Evolutionary conservation across 1,284 basidiomycete species (phyloP).

Genomic region (Coriolopsis trogii): DNA sequence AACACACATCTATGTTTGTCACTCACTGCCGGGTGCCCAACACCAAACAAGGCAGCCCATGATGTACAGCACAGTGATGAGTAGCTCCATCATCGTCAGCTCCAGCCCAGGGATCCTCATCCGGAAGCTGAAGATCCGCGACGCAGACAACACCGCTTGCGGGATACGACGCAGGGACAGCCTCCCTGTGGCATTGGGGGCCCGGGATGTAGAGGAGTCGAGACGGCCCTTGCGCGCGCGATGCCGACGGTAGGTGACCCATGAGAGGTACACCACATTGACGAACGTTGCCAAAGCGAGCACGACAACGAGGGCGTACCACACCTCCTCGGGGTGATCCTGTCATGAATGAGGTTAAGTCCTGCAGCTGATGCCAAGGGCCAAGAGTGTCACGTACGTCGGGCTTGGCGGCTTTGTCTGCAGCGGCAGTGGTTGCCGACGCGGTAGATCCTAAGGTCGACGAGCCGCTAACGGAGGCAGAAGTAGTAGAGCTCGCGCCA

Average conservation of each 20-base stretch:
- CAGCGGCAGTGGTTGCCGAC: neutral
- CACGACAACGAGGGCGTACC: conserved; percentile 27
- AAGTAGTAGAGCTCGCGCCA: neutral
- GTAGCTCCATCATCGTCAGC: conserved; percentile 28
- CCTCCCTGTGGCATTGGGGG: neutral
- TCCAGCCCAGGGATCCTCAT: conserved; percentile 30
- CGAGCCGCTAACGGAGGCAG: neutral
- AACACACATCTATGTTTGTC: conserved; percentile 2
- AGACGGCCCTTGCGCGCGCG: neutral
- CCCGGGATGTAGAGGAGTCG: neutral
- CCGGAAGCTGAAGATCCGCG: conserved; percentile 33
- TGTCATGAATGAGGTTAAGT: conserved; percentile 13
- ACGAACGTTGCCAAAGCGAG: conserved; percentile 24
- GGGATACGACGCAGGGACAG: conserved; percentile 25
- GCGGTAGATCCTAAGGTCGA: neutral
- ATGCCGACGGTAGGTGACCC: conserved; percentile 25
- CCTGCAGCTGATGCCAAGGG: neutral
- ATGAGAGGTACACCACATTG: conserved; percentile 26
- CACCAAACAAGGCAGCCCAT: conserved; percentile 31
- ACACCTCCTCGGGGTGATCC: conserved; percentile 29
- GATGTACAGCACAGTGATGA: conserved; percentile 29
- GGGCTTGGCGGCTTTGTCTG: neutral
- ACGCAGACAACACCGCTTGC: conserved; percentile 28
- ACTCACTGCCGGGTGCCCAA: conserved; percentile 30
- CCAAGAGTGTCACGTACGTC: neutral